Percentiles rank a stretch among this genome's conserved stretches.
These are phyloP conservation scores for Trypanosoma congolense DNA, from an alignment of 208 protist genomes.

Conservation along the genomic window DNA sequence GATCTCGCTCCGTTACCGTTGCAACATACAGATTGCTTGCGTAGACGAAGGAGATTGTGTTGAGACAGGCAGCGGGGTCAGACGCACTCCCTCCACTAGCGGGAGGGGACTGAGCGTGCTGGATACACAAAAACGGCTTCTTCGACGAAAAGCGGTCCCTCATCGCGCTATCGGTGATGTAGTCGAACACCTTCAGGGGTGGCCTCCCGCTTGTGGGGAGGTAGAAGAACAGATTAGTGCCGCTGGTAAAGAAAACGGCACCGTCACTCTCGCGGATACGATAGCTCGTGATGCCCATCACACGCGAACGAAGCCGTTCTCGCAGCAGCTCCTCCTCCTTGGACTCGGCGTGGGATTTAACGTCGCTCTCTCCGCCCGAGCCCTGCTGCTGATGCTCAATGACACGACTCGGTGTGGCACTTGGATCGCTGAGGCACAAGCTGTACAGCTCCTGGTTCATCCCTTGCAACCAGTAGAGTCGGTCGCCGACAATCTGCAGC, in stretches of 20 bases:
- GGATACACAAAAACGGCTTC: constrained; percentile 56
- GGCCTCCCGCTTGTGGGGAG: constrained; percentile 29
- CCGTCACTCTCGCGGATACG: constrained; percentile 43
- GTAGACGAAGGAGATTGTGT: constrained; percentile 59
- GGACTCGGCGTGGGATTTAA: constrained; percentile 2
- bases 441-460: constrained; percentile 63
- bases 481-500: constrained; percentile 40
- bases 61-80: constrained; percentile 4
- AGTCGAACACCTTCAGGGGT: constrained; percentile 63
- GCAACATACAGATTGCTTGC: constrained; percentile 72
- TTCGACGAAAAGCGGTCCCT: constrained; percentile 30
- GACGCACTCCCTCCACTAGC: not conserved
- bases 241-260: constrained; percentile 63
- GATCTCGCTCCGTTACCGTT: constrained; percentile 32
- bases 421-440: constrained; percentile 16
- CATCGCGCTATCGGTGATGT: constrained; percentile 29
- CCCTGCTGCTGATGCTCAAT: constrained; percentile 5
- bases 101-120: constrained; percentile 24
- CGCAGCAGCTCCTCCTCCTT: constrained; percentile 84
- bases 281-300: constrained; percentile 62
- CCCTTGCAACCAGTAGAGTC: constrained; percentile 79
- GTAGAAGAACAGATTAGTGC: constrained; percentile 59
- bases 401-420: constrained; percentile 15
- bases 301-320: constrained; percentile 55
- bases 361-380: constrained; percentile 3